phyloP scores from a whole-genome alignment of 176 grass and related monocot genomes.

The Oryza meyeriana region DNA sequence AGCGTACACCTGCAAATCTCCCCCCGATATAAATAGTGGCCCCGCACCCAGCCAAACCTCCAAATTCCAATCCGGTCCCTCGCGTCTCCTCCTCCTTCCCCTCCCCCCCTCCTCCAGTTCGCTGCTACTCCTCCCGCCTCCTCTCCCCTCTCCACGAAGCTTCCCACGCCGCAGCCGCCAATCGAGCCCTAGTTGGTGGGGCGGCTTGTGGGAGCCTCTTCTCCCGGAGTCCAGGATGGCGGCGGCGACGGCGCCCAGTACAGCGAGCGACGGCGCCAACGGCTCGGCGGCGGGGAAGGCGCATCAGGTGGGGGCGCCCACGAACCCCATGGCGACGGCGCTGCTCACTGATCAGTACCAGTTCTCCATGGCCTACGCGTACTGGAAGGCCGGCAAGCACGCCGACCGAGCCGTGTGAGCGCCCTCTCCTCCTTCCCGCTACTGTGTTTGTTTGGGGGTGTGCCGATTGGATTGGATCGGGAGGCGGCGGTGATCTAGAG shows the following conservation, averaged over 20 bases:
- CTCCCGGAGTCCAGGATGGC: conserved; percentile 15
- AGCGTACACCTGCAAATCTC: not conserved
- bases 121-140: conserved; percentile 13
- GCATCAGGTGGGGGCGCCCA: conserved; percentile 49
- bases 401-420: conserved; percentile 92
- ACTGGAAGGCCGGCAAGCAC: conserved; percentile 96
- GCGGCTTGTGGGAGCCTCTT: not conserved
- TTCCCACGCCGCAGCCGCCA: conserved; percentile 13
- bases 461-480: conserved; percentile 34
- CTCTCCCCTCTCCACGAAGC: conserved; percentile 1
- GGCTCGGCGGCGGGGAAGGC: conserved; percentile 35
- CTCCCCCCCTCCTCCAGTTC: conserved; percentile 39
- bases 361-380: conserved; percentile 99
- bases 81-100: conserved; percentile 21
- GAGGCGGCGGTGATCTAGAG: conserved; percentile 20
- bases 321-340: conserved; percentile 98
- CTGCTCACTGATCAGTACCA: conserved; percentile 98
- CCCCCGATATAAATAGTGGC: not conserved
- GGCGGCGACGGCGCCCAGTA: not conserved
- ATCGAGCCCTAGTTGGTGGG: conserved; percentile 6
- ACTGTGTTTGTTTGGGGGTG: not conserved
- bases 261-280: conserved; percentile 35
- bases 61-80: conserved; percentile 39
- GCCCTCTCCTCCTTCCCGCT: not conserved
- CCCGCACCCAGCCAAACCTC: not conserved